phyloP scores from a whole-genome alignment of 108 stramenopile species.

The Poteriospumella lacustris region DNA sequence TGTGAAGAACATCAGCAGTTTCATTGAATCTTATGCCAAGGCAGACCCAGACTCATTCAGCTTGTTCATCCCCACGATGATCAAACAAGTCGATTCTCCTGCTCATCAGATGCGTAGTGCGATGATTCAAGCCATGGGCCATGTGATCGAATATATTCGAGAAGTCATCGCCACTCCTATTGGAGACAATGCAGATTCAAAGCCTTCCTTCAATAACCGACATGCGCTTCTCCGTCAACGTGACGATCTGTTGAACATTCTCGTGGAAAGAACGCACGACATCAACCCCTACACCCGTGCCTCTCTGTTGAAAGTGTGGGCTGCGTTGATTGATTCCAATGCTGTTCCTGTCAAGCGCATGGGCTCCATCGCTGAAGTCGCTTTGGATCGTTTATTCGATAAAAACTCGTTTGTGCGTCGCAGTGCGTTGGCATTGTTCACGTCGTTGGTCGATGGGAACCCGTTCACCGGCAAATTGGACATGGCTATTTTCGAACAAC shows the following conservation, averaged over 20 bases:
- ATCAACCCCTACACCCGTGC: constrained; percentile 14
- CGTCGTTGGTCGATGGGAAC: neutral
- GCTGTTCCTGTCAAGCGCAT: neutral
- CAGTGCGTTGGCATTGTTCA: neutral
- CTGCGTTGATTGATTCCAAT: neutral
- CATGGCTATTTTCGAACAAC: neutral
- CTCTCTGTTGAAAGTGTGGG: neutral
- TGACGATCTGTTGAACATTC: neutral
- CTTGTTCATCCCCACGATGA: neutral
- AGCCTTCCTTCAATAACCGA: neutral
- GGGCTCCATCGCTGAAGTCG: neutral
- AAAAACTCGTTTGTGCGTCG: neutral
- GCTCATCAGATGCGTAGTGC: neutral
- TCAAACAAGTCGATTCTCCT: neutral
- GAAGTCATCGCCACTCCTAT: neutral
- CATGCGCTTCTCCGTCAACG: neutral
- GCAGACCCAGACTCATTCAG: neutral
- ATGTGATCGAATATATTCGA: neutral
- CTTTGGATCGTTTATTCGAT: constrained; percentile 15
- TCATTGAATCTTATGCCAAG: neutral
- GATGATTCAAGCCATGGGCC: constrained; percentile 1
- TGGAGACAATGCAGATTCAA: neutral
- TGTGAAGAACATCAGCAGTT: neutral
- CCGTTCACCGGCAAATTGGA: constrained; percentile 4
- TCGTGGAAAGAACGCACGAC: neutral